Percentiles rank a stretch among this genome's conserved stretches.
phyloP scores from a whole-genome alignment of 257 asterid genomes.

The Thymus mandschuricus region DNA sequence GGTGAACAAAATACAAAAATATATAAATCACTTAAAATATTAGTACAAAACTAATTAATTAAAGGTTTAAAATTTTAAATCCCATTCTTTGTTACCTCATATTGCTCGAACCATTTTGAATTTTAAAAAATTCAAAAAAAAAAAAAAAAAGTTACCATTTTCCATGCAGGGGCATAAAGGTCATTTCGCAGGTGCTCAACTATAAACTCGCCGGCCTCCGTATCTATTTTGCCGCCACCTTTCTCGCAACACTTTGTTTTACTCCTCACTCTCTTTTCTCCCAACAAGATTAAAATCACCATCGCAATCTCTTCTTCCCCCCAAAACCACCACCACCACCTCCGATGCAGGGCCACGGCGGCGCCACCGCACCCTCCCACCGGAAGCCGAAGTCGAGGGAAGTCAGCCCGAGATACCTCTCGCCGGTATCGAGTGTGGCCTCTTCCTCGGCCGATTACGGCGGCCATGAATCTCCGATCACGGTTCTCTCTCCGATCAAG shows the following conservation, averaged over 20 bases:
- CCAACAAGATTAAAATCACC: slow-evolving; percentile 28
- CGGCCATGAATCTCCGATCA: slow-evolving; percentile 47
- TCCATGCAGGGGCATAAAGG: slow-evolving; percentile 33
- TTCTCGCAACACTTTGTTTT: slow-evolving; percentile 55
- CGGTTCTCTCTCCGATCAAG: slow-evolving; percentile 34
- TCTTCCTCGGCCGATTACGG: slow-evolving; percentile 35
- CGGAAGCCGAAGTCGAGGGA: slow-evolving; percentile 54
- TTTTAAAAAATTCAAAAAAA: slow-evolving; percentile 14
- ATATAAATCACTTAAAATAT: too few species aligned
- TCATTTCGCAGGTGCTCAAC: slow-evolving; percentile 36
- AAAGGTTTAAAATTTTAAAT: not conserved
- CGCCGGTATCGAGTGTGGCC: slow-evolving; percentile 38
- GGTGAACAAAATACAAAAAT: too few species aligned
- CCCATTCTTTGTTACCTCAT: slow-evolving; percentile 22
- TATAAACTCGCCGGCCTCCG: slow-evolving; percentile 58
- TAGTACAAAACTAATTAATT: too few species aligned
- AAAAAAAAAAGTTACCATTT: slow-evolving; percentile 4
- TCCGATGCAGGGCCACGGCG: slow-evolving; percentile 50
- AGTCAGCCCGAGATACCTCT: slow-evolving; percentile 72
- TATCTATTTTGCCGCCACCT: slow-evolving; percentile 75
- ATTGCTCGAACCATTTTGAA: not conserved
- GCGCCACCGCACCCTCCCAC: slow-evolving; percentile 24
- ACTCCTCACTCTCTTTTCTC: slow-evolving; percentile 38
- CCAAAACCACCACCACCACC: not conserved
- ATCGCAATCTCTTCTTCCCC: not conserved